Percentiles rank a stretch among this genome's conserved stretches.
These are phyloP conservation scores for Trichoderma lentiforme DNA, from an alignment of 2,329 filamentous ascomycete genomes.

Conservation along the genomic window DNA sequence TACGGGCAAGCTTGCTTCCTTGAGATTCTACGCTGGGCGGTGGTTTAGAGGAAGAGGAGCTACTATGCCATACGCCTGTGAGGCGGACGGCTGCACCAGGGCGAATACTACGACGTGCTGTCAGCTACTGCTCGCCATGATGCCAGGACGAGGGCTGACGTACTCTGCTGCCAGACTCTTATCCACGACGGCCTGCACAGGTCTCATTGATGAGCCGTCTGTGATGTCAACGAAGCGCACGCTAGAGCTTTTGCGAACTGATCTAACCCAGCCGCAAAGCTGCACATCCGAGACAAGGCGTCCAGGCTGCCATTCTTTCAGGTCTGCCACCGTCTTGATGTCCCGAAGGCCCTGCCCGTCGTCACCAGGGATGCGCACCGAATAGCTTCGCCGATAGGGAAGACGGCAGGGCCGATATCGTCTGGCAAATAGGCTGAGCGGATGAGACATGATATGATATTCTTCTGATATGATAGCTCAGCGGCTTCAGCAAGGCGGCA, in stretches of 20 bases:
- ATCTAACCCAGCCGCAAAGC: constrained; percentile 77
- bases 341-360: constrained; percentile 26
- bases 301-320: constrained; percentile 51
- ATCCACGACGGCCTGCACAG: constrained; percentile 77
- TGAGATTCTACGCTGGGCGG: neutral
- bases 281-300: constrained; percentile 47
- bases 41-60: constrained; percentile 10
- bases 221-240: constrained; percentile 79
- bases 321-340: constrained; percentile 49
- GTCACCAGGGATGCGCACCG: constrained; percentile 29
- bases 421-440: constrained; percentile 7
- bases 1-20: neutral
- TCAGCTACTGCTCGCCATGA: constrained; percentile 5
- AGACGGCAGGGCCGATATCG: neutral
- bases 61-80: constrained; percentile 65
- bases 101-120: constrained; percentile 57
- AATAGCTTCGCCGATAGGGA: constrained; percentile 29
- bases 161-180: constrained; percentile 71
- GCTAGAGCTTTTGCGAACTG: constrained; percentile 81
- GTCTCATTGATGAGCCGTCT: constrained; percentile 78
- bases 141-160: constrained; percentile 31
- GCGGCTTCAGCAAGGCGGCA: constrained; percentile 1
- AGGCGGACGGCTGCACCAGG: constrained; percentile 78
- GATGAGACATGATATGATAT: constrained; percentile 14
- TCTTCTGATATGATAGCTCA: neutral